Evolutionary conservation across 208 protist species (phyloP).

Genomic region (Crithidia thermophila): DNA sequence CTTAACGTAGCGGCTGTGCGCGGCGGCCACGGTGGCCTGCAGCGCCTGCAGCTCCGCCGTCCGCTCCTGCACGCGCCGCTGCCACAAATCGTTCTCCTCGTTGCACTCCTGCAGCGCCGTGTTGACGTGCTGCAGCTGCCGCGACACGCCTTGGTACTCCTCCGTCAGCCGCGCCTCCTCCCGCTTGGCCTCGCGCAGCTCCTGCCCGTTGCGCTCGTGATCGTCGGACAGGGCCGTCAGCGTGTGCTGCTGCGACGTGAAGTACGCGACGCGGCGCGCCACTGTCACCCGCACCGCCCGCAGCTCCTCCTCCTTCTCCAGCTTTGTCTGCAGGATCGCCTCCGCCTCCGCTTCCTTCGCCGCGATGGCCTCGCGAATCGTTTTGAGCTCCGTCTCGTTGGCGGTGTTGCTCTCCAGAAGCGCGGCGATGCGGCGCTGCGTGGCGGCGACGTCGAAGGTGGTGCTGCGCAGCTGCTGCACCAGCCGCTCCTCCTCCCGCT

Average conservation of each 20-base stretch:
- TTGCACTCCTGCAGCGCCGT: slow-evolving; percentile 89
- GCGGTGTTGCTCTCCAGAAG: slow-evolving; percentile 45
- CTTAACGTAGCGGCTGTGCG: slow-evolving; percentile 49
- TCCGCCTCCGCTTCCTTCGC: slow-evolving; percentile 64
- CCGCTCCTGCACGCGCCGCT: slow-evolving; percentile 59
- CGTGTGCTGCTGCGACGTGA: slow-evolving; percentile 41
- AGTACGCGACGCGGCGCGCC: slow-evolving; percentile 36
- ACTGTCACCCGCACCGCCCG: slow-evolving; percentile 67
- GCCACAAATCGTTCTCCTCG: slow-evolving; percentile 82
- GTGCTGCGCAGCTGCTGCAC: slow-evolving; percentile 56
- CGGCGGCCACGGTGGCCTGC: slow-evolving; percentile 54
- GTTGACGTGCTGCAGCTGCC: slow-evolving; percentile 80
- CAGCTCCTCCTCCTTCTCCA: slow-evolving; percentile 85
- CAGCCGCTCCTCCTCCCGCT: slow-evolving; percentile 90
- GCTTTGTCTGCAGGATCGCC: slow-evolving; percentile 54
- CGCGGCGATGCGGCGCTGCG: slow-evolving; percentile 53
- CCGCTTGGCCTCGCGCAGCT: slow-evolving; percentile 38
- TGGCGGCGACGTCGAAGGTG: slow-evolving; percentile 49
- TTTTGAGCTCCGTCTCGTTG: slow-evolving; percentile 58
- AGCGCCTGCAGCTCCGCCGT: slow-evolving; percentile 65
- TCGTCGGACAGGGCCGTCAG: slow-evolving; percentile 72
- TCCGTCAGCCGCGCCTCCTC: slow-evolving; percentile 71
- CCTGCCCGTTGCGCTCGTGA: slow-evolving; percentile 43
- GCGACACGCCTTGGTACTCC: slow-evolving; percentile 79
- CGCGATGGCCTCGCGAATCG: slow-evolving; percentile 42